Evolutionary conservation across 2,329 filamentous ascomycete species (phyloP).

Genomic region (Knufia petricola): DNA sequence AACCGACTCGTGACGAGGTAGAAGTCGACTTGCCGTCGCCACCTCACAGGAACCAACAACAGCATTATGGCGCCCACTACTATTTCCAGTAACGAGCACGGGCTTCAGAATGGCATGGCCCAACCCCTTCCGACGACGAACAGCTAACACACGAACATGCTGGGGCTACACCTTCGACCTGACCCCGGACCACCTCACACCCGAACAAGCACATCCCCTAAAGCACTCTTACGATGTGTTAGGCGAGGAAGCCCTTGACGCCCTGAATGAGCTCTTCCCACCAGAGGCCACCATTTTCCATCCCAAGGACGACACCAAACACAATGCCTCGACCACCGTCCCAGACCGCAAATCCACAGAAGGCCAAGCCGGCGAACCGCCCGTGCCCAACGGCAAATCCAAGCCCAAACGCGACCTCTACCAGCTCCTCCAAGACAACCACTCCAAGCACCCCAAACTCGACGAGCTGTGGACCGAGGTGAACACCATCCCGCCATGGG

Average conservation of each 20-base stretch:
- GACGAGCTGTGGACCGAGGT: constrained; percentile 55
- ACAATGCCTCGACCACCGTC: neutral
- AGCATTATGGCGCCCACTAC: neutral
- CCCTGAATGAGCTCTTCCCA: constrained; percentile 53
- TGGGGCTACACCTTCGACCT: constrained; percentile 64
- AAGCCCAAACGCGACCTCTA: constrained; percentile 50
- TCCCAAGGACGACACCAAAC: neutral
- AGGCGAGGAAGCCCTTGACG: constrained; percentile 55
- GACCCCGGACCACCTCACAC: constrained; percentile 54
- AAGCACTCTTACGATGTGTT: constrained; percentile 60
- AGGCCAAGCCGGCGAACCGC: neutral
- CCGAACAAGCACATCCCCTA: constrained; percentile 49
- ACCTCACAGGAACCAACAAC: neutral
- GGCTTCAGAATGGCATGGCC: constrained; percentile 22
- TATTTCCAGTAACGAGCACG: neutral
- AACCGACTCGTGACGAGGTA: constrained; percentile 2
- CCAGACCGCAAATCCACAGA: neutral
- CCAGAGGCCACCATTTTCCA: constrained; percentile 14
- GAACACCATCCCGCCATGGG: constrained; percentile 60
- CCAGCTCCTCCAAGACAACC: constrained; percentile 50
- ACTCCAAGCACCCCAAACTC: constrained; percentile 46
- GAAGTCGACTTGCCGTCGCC: neutral
- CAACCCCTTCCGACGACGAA: constrained; percentile 24
- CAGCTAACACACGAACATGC: constrained; percentile 24
- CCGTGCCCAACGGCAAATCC: neutral